Evolutionary conservation across 106 monocot genomes (phyloP), one percentile per base, ranked within the genome.

Genomic region (Dendrobium nobile): DNA sequence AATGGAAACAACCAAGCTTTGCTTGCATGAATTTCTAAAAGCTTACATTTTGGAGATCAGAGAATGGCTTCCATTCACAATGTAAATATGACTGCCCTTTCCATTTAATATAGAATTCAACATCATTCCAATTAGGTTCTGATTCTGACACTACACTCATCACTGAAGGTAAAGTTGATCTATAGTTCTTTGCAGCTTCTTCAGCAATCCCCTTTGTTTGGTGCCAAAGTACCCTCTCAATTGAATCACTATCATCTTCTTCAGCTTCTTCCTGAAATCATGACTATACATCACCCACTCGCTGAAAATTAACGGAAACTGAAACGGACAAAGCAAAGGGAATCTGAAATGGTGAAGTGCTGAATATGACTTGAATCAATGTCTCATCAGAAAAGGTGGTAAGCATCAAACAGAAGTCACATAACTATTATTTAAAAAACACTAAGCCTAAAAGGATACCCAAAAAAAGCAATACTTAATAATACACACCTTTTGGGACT

Each of bases 41-140:
- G 22, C 82, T 89, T 88, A 99, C 99, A 88, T 90, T 95, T 88
- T 95, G 99, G 65, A 99, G 93, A 47, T 93, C 93, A 47, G 82
- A 79, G 65, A 88, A 90, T 47, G 88, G 54, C 84, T 93, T 99
- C 99, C 99, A 99, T 79, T 93, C 86, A 77, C 93, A 95, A 72
- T 95, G 95, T 84, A 99, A 81, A 82, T 95, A 93, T 67, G 99
- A 99, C 41, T 99, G 95, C 47, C 95, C 93, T 89, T 99, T 99
- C 93, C 95, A 90, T 83, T 99, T 99, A 33, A 99, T 90, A 82
- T 91, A 95, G 48, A 99, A 95, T 80, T 99, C 99, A 9, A 93
- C 77, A n/a, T 93, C 86, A 81, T 88, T 85, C 99, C 99, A 99
- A 20, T 90, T 85, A 80, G 86, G 75, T 65, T 95, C 93, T 41